Evolutionary conservation across 1,284 basidiomycete species (phyloP).

Genomic region (Xerocomus subilludens): DNA sequence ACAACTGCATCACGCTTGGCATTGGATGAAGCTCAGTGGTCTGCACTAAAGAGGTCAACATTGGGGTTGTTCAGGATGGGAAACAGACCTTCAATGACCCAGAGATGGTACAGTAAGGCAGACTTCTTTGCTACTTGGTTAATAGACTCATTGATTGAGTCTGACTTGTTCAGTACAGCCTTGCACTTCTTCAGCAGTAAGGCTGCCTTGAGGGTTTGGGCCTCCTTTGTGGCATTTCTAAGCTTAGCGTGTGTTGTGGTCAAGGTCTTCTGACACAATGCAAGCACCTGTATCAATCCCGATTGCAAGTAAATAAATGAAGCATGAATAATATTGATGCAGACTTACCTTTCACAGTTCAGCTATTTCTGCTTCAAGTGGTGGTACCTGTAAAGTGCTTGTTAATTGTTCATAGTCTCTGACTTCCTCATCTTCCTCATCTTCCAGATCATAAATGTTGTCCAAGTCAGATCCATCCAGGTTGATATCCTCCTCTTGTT

Average conservation of each 20-base stretch:
- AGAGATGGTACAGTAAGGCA: slow-evolving; percentile 2
- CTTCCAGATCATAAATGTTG: background rate
- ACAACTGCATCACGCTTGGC: background rate
- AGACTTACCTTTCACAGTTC: background rate
- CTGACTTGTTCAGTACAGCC: background rate
- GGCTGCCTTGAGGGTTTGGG: background rate
- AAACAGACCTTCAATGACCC: slow-evolving; percentile 15
- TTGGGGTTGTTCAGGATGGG: background rate
- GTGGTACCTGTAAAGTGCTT: background rate
- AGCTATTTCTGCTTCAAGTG: background rate
- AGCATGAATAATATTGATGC: background rate
- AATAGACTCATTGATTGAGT: background rate
- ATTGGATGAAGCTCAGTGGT: background rate
- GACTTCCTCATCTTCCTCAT: background rate
- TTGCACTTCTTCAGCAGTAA: background rate
- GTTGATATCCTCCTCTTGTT: too few relatives aligned
- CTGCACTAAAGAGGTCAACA: background rate
- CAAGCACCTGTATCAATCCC: background rate
- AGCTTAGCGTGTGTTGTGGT: background rate
- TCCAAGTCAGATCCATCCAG: too few relatives aligned
- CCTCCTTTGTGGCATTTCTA: background rate
- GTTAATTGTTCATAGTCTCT: slow-evolving; percentile 39
- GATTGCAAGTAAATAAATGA: background rate
- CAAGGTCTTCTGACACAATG: slow-evolving; percentile 1
- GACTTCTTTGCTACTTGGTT: slow-evolving; percentile 13